Evolutionary conservation across 108 stramenopile genomes (phyloP).

Genomic region (Mediolabrus comicus): DNA sequence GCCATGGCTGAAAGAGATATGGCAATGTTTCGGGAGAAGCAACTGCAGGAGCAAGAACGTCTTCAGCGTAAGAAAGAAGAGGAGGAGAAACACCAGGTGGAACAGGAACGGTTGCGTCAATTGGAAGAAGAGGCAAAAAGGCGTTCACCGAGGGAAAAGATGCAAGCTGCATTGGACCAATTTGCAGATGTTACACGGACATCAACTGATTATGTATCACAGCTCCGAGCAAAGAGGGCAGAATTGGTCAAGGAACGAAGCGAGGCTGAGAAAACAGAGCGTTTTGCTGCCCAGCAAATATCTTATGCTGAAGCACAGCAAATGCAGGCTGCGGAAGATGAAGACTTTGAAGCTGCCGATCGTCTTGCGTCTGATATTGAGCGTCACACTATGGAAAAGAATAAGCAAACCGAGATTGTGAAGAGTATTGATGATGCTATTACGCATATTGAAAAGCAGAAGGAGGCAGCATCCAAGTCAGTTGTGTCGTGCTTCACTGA

Average conservation of each 20-base stretch:
- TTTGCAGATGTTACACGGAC: constrained; percentile 19
- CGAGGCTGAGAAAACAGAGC: constrained; percentile 53
- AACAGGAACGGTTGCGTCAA: constrained; percentile 11
- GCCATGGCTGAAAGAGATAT: neutral
- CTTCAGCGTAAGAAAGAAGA: neutral
- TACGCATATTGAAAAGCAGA: constrained; percentile 55
- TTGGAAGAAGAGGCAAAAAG: constrained; percentile 35
- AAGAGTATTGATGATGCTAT: constrained; percentile 48
- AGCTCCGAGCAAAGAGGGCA: constrained; percentile 40
- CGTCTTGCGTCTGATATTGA: constrained; percentile 64
- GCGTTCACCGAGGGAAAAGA: constrained; percentile 32
- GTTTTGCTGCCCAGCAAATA: constrained; percentile 61
- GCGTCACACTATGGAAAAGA: constrained; percentile 55
- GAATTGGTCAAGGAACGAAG: constrained; percentile 56
- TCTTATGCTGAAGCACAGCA: constrained; percentile 65
- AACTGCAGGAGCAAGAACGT: constrained; percentile 11
- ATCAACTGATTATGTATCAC: constrained; percentile 19
- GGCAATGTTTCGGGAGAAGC: constrained; percentile 1
- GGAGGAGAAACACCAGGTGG: constrained; percentile 20
- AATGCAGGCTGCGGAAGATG: constrained; percentile 71
- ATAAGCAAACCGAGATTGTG: constrained; percentile 50
- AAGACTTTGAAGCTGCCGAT: constrained; percentile 88
- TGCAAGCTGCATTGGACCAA: constrained; percentile 14
- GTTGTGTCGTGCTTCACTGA: constrained; percentile 63
- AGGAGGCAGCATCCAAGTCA: constrained; percentile 42